Conservation (phyloP, 768 basidiomycete species). For the Amanita molliuscula region DNA sequence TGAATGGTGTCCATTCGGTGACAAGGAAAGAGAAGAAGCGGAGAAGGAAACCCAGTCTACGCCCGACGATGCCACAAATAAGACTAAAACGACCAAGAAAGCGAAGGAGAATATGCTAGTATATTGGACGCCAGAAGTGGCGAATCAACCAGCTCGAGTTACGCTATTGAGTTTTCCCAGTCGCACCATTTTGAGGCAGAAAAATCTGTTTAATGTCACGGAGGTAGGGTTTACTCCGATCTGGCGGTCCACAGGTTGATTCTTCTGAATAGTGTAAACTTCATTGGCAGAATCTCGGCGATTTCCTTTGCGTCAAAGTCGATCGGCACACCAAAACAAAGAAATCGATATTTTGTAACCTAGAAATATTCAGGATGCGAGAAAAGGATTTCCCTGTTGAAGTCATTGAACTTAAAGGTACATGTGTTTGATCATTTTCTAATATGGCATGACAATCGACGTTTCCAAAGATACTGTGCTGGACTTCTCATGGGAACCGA, state of each 20-base stretch:
- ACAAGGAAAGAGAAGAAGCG: slow-evolving; percentile 73
- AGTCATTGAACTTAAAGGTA: slow-evolving; percentile 94
- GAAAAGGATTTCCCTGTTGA: slow-evolving; percentile 98
- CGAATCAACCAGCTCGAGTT: slow-evolving; percentile 94
- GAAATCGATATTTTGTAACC: slow-evolving; percentile 95
- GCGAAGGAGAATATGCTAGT: slow-evolving; percentile 84
- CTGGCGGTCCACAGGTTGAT: neutral
- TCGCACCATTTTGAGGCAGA: slow-evolving; percentile 76
- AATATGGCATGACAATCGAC: neutral
- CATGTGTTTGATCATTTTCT: slow-evolving; percentile 1
- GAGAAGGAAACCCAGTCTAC: slow-evolving; percentile 37
- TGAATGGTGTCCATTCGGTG: slow-evolving; percentile 94
- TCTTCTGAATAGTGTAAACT: slow-evolving; percentile 73
- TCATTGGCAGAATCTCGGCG: slow-evolving; percentile 97
- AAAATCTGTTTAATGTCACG: slow-evolving; percentile 96
- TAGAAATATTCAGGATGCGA: slow-evolving; percentile 94
- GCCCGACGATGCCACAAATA: slow-evolving; percentile 16
- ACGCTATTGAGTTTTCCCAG: slow-evolving; percentile 87
- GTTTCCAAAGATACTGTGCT: slow-evolving; percentile 67
- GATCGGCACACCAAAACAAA: slow-evolving; percentile 98
- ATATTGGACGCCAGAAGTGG: slow-evolving; percentile 96
- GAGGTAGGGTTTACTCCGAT: slow-evolving; percentile 39
- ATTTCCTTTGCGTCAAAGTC: slow-evolving; percentile 98
- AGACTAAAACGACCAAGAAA: slow-evolving; percentile 48
- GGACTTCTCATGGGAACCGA: slow-evolving; percentile 99